These are phyloP conservation scores for Globisporangium solare DNA, from an alignment of 352 stramenopile species.

Conservation along the genomic window DNA sequence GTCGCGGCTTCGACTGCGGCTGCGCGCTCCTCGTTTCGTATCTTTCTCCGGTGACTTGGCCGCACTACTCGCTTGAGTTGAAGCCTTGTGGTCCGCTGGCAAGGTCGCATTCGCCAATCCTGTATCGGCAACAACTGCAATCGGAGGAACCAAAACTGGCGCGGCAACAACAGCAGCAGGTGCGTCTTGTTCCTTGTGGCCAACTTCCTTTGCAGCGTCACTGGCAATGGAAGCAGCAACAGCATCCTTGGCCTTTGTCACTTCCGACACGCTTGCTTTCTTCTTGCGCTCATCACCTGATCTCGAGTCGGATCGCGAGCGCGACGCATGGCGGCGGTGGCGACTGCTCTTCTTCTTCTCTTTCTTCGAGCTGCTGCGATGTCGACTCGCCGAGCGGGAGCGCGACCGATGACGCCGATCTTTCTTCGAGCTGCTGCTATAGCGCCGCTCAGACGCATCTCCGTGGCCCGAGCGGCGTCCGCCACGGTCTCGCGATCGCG, in stretches of 20 bases:
- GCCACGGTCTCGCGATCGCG: constrained; percentile 29
- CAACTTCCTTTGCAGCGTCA: not conserved
- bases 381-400: constrained; percentile 10
- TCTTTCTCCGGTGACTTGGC: constrained; percentile 12
- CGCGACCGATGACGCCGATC: constrained; percentile 16
- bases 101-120: not conserved
- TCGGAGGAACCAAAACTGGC: not conserved
- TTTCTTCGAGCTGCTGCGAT: constrained; percentile 26
- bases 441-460: constrained; percentile 10
- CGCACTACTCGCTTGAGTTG: not conserved
- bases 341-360: constrained; percentile 14
- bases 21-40: constrained; percentile 5
- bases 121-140: not conserved
- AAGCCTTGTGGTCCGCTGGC: not conserved
- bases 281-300: not conserved
- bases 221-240: not conserved
- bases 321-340: constrained; percentile 12
- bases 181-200: not conserved
- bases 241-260: not conserved
- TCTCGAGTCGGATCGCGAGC: constrained; percentile 13
- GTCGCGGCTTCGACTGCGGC: constrained; percentile 17
- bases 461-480: not conserved
- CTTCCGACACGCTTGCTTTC: not conserved
- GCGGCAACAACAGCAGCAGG: not conserved
- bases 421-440: constrained; percentile 7